A percentile compares a stretch with the other conserved stretches of the same genome.
Conservation (phyloP, 2,329 filamentous ascomycete genomes). For the Colletotrichum tofieldiae region DNA sequence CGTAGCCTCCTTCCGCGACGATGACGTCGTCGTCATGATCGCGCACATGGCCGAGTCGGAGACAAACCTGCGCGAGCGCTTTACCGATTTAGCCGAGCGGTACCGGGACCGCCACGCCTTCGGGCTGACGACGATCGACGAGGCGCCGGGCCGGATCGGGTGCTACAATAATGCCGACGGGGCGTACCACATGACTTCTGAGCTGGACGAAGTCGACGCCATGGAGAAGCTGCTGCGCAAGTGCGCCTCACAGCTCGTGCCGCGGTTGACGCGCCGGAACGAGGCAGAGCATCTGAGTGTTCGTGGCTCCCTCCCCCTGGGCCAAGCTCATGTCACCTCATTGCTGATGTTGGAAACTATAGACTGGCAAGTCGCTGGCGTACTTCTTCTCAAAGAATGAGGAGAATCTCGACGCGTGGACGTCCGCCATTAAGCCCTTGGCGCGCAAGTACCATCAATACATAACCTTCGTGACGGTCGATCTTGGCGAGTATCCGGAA, state of each 20-base stretch:
- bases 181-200: conserved; percentile 52
- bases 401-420: conserved; percentile 54
- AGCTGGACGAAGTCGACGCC: conserved; percentile 51
- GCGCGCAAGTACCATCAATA: conserved; percentile 64
- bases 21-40: conserved; percentile 61
- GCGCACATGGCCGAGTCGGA: conserved; percentile 54
- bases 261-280: conserved; percentile 61
- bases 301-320: background rate
- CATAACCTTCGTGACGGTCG: conserved; percentile 64
- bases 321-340: no score
- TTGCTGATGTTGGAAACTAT: background rate
- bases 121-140: conserved; percentile 47
- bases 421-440: conserved; percentile 53
- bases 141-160: conserved; percentile 46
- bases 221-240: conserved; percentile 56
- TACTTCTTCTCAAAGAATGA: conserved; percentile 51
- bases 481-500: conserved; percentile 62
- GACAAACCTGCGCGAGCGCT: conserved; percentile 49
- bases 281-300: conserved; percentile 54
- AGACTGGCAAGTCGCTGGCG: conserved; percentile 58
- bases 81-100: conserved; percentile 52
- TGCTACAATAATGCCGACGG: conserved; percentile 61
- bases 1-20: conserved; percentile 52
- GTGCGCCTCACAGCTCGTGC: conserved; percentile 59
- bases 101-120: conserved; percentile 62